Evolutionary conservation across 169 alveolate genomes (phyloP), one percentile per base, ranked within the genome.

Genomic region (Plasmodium fragile): DNA sequence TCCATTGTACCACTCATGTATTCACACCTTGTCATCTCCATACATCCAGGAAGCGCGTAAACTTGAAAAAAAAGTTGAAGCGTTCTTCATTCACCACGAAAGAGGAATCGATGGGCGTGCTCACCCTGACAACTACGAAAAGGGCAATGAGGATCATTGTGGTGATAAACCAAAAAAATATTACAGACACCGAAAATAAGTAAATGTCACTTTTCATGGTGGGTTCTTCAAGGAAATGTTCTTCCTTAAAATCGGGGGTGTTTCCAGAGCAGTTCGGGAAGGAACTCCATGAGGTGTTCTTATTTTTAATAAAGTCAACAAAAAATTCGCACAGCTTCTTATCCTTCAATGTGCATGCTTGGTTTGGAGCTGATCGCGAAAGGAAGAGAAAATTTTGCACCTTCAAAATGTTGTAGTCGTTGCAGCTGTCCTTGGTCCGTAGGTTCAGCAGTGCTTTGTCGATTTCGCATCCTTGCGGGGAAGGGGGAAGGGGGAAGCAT

Each of bases 61-160:
- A 85, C 69, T 77, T 75, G 65, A 85, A 85, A 75, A 85, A 85
- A 49, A 75, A 34, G 69, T 73, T 85, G 43, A 85, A 69, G 5
- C 93, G 78, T 18, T 85, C 93, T 52, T 77, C 84, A 75, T 85
- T 85, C 49, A 85, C 59, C 39, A 73, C 79, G 32, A 85, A 85
- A 6, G 93, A 85, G 10, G 93, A 85, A 85, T 85, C 93, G 3
- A 85, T 55, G 16, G 93, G 93, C 10, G 93, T 85, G 30, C 80
- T 85, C 28, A 85, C 84, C 43, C 69, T 85, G 43, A 85, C 43
- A 36, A 85, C 59, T n/a, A 85, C 6, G 41, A 85, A 73, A 30
- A 85, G 70, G 59, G 93, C 28, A 52, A 85, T 73, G 18, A 85
- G 49, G 39, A 45, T 55, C 16, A 69, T 30, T 4, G 83, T 85